phyloP scores from a whole-genome alignment of 345 rosid species.

The Angophora floribunda region DNA sequence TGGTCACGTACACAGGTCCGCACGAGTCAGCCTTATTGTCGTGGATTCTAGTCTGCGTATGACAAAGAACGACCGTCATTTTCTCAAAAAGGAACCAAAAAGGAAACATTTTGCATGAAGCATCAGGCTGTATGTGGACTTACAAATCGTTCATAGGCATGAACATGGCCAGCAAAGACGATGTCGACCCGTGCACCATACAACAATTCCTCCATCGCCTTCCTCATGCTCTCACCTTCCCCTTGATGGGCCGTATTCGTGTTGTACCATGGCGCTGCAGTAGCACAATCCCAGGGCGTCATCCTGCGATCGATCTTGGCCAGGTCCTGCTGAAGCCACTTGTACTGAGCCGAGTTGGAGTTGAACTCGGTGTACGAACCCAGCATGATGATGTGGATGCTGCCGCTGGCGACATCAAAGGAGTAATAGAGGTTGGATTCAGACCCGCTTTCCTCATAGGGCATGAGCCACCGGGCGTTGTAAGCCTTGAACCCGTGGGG shows the following conservation, averaged over 20 bases:
- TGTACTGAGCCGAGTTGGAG: conserved; percentile 47
- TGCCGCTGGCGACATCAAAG: conserved; percentile 53
- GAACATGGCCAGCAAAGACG: conserved; percentile 87
- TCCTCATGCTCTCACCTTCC: conserved; percentile 82
- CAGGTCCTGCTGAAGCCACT: conserved; percentile 65
- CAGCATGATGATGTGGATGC: conserved; percentile 48
- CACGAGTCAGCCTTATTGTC: conserved; percentile 59
- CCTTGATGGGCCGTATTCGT: conserved; percentile 81
- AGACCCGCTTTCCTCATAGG: conserved; percentile 60
- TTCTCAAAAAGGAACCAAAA: background rate
- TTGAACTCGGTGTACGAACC: conserved; percentile 74
- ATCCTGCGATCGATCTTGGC: conserved; percentile 39
- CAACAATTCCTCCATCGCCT: conserved; percentile 62
- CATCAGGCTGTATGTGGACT: conserved; percentile 1
- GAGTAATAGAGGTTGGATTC: conserved; percentile 79
- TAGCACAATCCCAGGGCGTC: conserved; percentile 81
- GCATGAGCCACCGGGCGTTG: conserved; percentile 90
- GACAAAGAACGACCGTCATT: background rate
- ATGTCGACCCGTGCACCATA: conserved; percentile 64
- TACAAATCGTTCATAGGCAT: conserved; percentile 92
- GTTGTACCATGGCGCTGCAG: conserved; percentile 94
- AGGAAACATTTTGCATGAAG: background rate
- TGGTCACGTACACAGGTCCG: conserved; percentile 69
- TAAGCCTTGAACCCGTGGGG: conserved; percentile 61
- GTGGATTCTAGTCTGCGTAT: conserved; percentile 52